These are phyloP conservation scores for Phanerodontia chrysosporium DNA, from an alignment of 768 basidiomycete genomes.

Conservation along the genomic window DNA sequence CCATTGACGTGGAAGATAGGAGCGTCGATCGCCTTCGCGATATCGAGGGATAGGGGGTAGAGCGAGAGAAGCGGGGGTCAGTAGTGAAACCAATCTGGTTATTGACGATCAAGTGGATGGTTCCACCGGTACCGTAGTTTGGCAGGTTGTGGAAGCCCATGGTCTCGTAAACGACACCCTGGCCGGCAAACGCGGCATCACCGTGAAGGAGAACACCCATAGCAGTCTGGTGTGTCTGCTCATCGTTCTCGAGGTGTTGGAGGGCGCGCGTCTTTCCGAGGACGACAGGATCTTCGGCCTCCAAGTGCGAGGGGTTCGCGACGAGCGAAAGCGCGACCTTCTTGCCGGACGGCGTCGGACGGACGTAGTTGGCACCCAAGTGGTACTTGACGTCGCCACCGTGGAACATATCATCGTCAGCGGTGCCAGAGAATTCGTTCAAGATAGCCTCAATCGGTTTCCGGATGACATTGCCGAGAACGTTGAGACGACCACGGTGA, in stretches of 20 bases:
- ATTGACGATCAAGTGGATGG: slow-evolving; percentile 97
- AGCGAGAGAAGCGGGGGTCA: slow-evolving; percentile 94
- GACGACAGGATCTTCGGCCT: slow-evolving; percentile 97
- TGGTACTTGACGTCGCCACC: slow-evolving; percentile 99
- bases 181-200: slow-evolving; percentile 97
- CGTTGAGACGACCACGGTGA: slow-evolving; percentile 97
- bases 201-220: slow-evolving; percentile 97
- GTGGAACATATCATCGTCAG: slow-evolving; percentile 65
- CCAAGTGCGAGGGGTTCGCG: slow-evolving; percentile 97
- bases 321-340: slow-evolving; percentile 96
- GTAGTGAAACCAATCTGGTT: slow-evolving; percentile 99
- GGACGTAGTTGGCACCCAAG: slow-evolving; percentile 96
- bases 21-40: slow-evolving; percentile 96
- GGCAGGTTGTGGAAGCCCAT: slow-evolving; percentile 97
- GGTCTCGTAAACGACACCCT: slow-evolving; percentile 98
- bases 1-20: slow-evolving; percentile 99
- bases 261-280: slow-evolving; percentile 97
- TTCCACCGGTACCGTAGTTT: slow-evolving; percentile 95
- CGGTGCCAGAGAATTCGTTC: slow-evolving; percentile 86
- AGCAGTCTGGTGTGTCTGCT: slow-evolving; percentile 72
- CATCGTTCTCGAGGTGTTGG: slow-evolving; percentile 91
- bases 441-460: slow-evolving; percentile 98
- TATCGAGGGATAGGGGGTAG: slow-evolving; percentile 98
- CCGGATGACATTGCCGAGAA: slow-evolving; percentile 96
- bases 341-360: slow-evolving; percentile 97